phyloP scores from a whole-genome alignment of 1,139 yeast species.

The Blastobotrys persicus region DNA sequence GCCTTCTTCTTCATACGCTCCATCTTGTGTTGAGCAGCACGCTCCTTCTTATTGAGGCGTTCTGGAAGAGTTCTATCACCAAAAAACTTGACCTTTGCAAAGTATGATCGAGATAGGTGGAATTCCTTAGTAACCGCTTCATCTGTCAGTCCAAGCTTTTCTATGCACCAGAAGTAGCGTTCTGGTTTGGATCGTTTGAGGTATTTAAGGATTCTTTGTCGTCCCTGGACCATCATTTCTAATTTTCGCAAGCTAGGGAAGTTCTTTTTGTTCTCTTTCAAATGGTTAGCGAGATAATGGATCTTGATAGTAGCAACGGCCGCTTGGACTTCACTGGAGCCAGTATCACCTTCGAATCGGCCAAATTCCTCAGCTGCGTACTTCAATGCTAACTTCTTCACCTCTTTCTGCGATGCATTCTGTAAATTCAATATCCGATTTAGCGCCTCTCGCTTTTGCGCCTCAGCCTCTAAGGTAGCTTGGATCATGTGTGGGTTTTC shows the following conservation, averaged over 20 bases:
- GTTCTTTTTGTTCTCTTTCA: slow-evolving; percentile 72
- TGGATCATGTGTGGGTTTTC: slow-evolving; percentile 20
- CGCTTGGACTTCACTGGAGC: slow-evolving; percentile 94
- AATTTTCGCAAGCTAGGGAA: slow-evolving; percentile 63
- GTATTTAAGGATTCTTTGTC: slow-evolving; percentile 80
- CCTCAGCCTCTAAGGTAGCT: slow-evolving; percentile 44
- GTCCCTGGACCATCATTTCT: slow-evolving; percentile 80
- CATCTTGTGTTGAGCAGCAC: slow-evolving; percentile 28
- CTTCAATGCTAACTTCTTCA: slow-evolving; percentile 55
- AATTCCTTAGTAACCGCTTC: slow-evolving; percentile 75
- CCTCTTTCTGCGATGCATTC: slow-evolving; percentile 63
- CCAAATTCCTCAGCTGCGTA: slow-evolving; percentile 77
- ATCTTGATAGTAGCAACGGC: slow-evolving; percentile 82
- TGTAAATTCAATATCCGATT: slow-evolving; percentile 69
- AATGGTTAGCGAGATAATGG: slow-evolving; percentile 73
- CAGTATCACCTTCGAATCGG: slow-evolving; percentile 86
- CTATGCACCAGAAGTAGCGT: slow-evolving; percentile 79
- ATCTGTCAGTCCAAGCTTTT: slow-evolving; percentile 84
- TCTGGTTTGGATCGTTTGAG: slow-evolving; percentile 76
- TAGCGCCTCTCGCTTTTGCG: slow-evolving; percentile 64
- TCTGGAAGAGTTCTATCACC: slow-evolving; percentile 46
- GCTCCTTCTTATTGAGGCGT: slow-evolving; percentile 33
- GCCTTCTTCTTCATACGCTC: slow-evolving; percentile 33
- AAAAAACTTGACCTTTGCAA: slow-evolving; percentile 83
- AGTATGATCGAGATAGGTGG: slow-evolving; percentile 77